A percentile compares a stretch with the other conserved stretches of the same genome.
Conservation (phyloP, 1,284 basidiomycete genomes). For the Polyporus tsugae region DNA sequence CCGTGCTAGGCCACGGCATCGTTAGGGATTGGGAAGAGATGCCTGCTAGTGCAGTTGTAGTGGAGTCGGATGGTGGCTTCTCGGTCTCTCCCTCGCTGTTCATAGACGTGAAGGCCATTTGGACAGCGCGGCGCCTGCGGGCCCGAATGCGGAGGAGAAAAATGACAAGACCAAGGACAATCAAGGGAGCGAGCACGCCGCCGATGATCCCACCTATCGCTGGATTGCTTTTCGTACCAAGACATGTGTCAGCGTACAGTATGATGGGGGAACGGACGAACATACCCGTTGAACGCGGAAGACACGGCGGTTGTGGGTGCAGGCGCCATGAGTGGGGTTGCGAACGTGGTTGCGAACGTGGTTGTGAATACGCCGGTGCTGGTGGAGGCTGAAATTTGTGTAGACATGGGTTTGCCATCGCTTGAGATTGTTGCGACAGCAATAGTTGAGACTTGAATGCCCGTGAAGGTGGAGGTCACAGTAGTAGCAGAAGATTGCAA, state of each 20-base stretch:
- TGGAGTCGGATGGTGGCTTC: neutral
- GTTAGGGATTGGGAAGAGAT: too few species aligned
- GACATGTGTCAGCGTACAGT: neutral
- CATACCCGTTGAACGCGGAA: constrained; percentile 14
- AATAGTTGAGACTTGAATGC: constrained; percentile 13
- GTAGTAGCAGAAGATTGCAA: constrained; percentile 1
- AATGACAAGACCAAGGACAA: constrained; percentile 27
- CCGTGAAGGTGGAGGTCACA: constrained; percentile 16
- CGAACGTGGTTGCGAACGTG: constrained; percentile 20
- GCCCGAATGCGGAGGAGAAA: constrained; percentile 33
- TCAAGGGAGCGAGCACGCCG: constrained; percentile 28
- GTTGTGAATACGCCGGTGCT: constrained; percentile 21
- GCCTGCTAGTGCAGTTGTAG: too few species aligned
- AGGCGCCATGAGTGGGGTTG: too few species aligned
- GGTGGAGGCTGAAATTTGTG: constrained; percentile 20
- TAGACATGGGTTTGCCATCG: constrained; percentile 18
- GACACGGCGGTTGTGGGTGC: constrained; percentile 7
- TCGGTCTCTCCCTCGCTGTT: neutral
- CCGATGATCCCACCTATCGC: constrained; percentile 31
- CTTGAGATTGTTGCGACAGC: constrained; percentile 11
- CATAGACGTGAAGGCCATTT: neutral
- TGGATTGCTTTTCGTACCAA: constrained; percentile 4
- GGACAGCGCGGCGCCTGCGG: constrained; percentile 25
- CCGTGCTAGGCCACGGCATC: too few species aligned
- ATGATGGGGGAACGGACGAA: neutral